Percentiles rank a stretch among this genome's conserved stretches.
These are phyloP conservation scores for Sclerotinia minor DNA, from an alignment of 2,329 filamentous ascomycete genomes.

Conservation along the genomic window DNA sequence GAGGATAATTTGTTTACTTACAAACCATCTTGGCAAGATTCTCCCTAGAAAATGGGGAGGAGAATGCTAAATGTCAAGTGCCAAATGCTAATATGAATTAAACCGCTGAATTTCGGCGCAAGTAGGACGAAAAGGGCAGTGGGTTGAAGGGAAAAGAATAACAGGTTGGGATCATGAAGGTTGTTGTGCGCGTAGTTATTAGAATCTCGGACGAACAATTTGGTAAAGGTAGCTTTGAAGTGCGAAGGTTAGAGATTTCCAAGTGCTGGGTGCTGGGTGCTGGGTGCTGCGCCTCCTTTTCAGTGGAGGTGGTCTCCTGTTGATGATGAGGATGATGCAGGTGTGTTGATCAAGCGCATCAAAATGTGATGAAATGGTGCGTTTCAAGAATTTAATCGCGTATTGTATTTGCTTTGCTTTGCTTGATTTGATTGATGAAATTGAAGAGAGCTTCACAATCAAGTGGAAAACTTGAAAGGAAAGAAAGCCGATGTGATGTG, in stretches of 20 bases:
- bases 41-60: not conserved
- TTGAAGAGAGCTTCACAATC: not conserved
- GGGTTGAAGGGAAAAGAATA: not conserved
- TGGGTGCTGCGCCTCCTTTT: constrained; percentile 21
- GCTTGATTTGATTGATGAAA: not conserved
- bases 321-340: constrained; percentile 2
- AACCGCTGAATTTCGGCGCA: not conserved
- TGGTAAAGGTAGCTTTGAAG: not conserved
- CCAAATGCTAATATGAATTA: not conserved
- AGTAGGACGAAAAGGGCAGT: constrained; percentile 1
- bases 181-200: constrained; percentile 14
- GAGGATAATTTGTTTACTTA: constrained; percentile 28
- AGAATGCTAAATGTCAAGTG: not conserved
- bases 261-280: not conserved
- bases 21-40: constrained; percentile 31
- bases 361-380: not conserved
- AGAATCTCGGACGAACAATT: constrained; percentile 2
- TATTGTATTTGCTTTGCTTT: not conserved
- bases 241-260: not conserved
- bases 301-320: constrained; percentile 11
- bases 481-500: not conserved
- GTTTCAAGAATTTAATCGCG: not conserved
- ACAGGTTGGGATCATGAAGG: constrained; percentile 13
- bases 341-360: not conserved
- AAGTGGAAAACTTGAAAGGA: not conserved